A percentile compares a stretch with the other conserved stretches of the same genome.
phyloP scores from a whole-genome alignment of 345 rosid species.

The Eucalyptus pauciflora region DNA sequence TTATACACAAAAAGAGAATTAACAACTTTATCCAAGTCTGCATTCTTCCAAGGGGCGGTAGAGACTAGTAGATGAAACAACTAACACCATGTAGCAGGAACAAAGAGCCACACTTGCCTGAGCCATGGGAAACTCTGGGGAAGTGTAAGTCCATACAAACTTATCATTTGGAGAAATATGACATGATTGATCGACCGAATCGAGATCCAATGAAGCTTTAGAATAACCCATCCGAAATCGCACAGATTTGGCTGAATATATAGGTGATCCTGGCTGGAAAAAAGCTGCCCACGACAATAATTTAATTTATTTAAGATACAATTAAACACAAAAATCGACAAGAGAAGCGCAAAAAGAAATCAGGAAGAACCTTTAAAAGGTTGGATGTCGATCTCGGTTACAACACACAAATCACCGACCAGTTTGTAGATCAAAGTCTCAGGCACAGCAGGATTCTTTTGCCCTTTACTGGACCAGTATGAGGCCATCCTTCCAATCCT shows the following conservation, averaged over 20 bases:
- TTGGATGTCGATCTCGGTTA: conserved; percentile 58
- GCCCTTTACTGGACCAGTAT: conserved; percentile 94
- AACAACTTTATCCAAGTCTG: background rate
- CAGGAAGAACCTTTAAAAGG: conserved; percentile 67
- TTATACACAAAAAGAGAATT: background rate
- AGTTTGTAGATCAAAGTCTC: conserved; percentile 77
- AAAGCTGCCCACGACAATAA: conserved; percentile 41
- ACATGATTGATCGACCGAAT: conserved; percentile 7
- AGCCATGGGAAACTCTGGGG: conserved; percentile 81
- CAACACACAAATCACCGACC: conserved; percentile 50
- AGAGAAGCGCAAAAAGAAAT: background rate
- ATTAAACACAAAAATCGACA: background rate
- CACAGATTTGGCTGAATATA: conserved; percentile 71
- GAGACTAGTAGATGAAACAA: background rate
- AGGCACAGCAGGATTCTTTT: conserved; percentile 52
- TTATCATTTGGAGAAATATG: conserved; percentile 20
- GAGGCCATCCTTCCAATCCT: conserved; percentile 40
- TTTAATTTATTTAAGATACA: background rate
- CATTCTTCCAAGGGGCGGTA: background rate
- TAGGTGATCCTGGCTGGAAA: conserved; percentile 61
- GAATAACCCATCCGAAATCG: conserved; percentile 66
- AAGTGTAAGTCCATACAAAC: conserved; percentile 71
- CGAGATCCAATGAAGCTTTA: conserved; percentile 4
- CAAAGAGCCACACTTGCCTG: conserved; percentile 37
- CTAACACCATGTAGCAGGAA: background rate